Conservation (phyloP, 805 yeast genomes). For the Hanseniaspora pseudoguilliermondii region DNA sequence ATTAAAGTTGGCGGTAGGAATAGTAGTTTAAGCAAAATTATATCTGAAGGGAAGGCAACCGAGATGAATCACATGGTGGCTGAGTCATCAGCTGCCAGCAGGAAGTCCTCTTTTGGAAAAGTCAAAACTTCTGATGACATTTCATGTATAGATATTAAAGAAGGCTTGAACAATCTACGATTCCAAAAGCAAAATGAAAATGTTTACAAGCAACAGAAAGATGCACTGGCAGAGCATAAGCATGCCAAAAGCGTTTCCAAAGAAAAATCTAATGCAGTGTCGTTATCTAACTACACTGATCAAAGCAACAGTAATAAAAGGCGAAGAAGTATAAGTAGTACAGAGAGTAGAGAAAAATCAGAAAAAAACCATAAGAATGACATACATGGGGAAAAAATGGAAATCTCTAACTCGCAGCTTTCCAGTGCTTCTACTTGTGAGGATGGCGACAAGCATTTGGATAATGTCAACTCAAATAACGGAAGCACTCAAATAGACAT, state of each 20-base stretch:
- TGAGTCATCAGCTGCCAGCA: neutral
- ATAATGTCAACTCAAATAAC: neutral
- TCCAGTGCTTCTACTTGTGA: neutral
- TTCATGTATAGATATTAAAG: neutral
- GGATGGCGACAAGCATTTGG: neutral
- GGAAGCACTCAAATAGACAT: neutral
- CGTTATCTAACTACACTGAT: neutral
- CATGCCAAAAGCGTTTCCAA: neutral
- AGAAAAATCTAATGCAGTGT: conserved; percentile 1
- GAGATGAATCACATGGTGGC: neutral
- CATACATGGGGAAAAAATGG: neutral
- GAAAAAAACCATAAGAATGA: neutral
- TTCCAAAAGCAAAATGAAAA: neutral
- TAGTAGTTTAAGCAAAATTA: neutral
- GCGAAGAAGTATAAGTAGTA: neutral
- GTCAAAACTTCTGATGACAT: neutral
- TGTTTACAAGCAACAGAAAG: neutral
- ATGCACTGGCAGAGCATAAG: neutral
- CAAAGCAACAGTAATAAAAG: neutral
- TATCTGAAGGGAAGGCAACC: neutral
- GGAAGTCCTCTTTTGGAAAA: neutral
- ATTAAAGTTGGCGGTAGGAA: neutral
- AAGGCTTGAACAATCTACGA: neutral
- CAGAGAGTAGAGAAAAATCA: neutral
- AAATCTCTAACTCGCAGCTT: neutral